phyloP scores from a whole-genome alignment of 2,329 filamentous ascomycete species.

The Endothia cerciana region DNA sequence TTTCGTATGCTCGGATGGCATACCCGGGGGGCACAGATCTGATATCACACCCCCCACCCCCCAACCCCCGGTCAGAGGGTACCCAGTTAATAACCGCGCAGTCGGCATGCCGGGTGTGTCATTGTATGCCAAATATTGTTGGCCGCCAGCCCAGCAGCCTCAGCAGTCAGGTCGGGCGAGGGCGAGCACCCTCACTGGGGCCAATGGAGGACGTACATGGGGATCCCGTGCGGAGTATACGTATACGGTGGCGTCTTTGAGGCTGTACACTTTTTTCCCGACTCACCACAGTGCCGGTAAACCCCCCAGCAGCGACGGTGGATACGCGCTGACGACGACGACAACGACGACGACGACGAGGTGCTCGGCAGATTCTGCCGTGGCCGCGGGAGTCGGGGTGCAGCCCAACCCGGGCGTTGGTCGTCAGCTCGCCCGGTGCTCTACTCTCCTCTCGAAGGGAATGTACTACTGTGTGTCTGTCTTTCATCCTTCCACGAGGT shows the following conservation, averaged over 20 bases:
- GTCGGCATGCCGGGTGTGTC: background rate
- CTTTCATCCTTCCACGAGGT: too few relatives aligned
- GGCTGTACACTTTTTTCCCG: background rate
- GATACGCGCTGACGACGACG: conserved; percentile 16
- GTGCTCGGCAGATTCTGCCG: conserved; percentile 10
- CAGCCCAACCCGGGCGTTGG: background rate
- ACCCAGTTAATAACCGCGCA: conserved; percentile 1
- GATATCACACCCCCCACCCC: too few relatives aligned
- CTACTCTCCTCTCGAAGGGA: too few relatives aligned
- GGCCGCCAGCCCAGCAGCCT: background rate
- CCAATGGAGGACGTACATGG: too few relatives aligned
- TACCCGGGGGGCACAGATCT: background rate
- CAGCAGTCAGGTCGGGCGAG: background rate
- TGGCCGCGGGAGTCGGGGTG: conserved; percentile 3
- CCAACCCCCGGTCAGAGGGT: background rate
- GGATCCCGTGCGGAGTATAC: too few relatives aligned
- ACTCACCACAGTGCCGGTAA: background rate
- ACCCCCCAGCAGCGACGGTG: background rate
- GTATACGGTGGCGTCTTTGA: too few relatives aligned
- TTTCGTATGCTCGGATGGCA: background rate
- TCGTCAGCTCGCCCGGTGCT: background rate
- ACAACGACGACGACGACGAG: conserved; percentile 13
- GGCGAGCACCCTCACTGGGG: background rate
- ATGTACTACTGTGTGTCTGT: too few relatives aligned
- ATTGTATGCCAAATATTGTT: background rate